Evolutionary conservation across 163 green algal genomes (phyloP).

Genomic region (Scenedesmus sp.): DNA sequence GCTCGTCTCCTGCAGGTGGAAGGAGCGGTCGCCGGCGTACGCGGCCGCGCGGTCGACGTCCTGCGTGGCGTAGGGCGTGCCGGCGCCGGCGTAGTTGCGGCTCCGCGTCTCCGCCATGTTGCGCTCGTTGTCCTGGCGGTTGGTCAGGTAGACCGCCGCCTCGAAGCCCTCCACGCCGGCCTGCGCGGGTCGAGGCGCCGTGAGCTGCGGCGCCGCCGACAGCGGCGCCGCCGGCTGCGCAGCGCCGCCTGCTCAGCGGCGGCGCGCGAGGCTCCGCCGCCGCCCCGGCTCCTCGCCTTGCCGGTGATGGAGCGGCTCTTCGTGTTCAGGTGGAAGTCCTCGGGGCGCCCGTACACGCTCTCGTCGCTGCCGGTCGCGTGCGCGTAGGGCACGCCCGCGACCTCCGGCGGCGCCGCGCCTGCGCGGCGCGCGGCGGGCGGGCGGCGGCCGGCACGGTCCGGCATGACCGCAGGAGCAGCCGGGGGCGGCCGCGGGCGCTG

Average conservation of each 20-base stretch:
- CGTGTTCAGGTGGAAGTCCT: slow-evolving; percentile 20
- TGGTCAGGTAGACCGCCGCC: slow-evolving; percentile 8
- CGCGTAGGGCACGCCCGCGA: neutral
- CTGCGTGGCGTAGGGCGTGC: slow-evolving; percentile 25
- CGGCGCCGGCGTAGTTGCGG: slow-evolving; percentile 18
- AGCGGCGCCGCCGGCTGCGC: too few species aligned
- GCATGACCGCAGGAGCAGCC: too few species aligned
- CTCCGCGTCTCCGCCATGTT: slow-evolving; percentile 35
- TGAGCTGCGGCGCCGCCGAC: too few species aligned
- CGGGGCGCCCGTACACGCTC: too few species aligned
- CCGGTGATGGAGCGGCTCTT: slow-evolving; percentile 9
- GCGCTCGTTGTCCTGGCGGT: slow-evolving; percentile 1
- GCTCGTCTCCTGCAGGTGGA: slow-evolving; percentile 18
- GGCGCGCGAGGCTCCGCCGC: too few species aligned
- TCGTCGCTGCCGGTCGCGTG: too few species aligned
- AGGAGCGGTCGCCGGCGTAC: neutral
- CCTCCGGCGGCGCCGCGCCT: neutral
- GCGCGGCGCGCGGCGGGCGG: too few species aligned
- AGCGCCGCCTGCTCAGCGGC: too few species aligned
- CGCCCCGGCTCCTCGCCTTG: too few species aligned
- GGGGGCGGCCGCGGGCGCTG: too few species aligned
- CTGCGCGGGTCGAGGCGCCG: neutral
- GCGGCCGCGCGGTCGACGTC: slow-evolving; percentile 1
- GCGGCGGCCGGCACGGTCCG: too few species aligned
- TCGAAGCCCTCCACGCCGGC: slow-evolving; percentile 26